phyloP scores from a whole-genome alignment of 2,329 filamentous ascomycete species.

The Ustilaginoidea virens region DNA sequence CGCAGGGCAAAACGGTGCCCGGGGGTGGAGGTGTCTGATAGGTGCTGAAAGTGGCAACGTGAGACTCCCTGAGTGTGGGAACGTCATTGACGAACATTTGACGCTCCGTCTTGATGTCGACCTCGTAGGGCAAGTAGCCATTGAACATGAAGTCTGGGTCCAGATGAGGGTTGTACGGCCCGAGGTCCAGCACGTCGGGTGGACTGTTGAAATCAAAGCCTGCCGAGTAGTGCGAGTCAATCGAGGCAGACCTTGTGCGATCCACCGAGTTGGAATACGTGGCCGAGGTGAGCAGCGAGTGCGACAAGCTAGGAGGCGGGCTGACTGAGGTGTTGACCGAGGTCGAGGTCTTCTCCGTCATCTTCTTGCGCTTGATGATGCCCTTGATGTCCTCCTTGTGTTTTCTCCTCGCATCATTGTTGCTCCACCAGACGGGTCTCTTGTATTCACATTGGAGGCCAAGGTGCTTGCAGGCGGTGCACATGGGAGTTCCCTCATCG shows the following conservation, averaged over 20 bases:
- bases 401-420: constrained; percentile 66
- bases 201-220: constrained; percentile 59
- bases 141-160: constrained; percentile 43
- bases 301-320: constrained; percentile 64
- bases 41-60: constrained; percentile 86
- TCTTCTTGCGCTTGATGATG: constrained; percentile 94
- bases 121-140: constrained; percentile 67
- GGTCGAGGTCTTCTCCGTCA: constrained; percentile 65
- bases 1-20: constrained; percentile 48
- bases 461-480: constrained; percentile 55
- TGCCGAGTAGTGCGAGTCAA: constrained; percentile 63
- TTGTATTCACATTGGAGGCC: constrained; percentile 90
- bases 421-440: constrained; percentile 93
- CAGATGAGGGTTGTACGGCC: constrained; percentile 47
- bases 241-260: constrained; percentile 59
- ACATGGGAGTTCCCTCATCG: constrained; percentile 47
- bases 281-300: constrained; percentile 68
- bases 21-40: constrained; percentile 64
- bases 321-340: constrained; percentile 39
- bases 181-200: constrained; percentile 37
- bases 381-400: constrained; percentile 96
- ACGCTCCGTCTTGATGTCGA: constrained; percentile 90
- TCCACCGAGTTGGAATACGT: constrained; percentile 62
- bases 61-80: constrained; percentile 70
- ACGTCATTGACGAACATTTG: constrained; percentile 90